Evolutionary conservation across 495 filamentous ascomycete genomes (phyloP).

Genomic region (Neurospora tetraspora): DNA sequence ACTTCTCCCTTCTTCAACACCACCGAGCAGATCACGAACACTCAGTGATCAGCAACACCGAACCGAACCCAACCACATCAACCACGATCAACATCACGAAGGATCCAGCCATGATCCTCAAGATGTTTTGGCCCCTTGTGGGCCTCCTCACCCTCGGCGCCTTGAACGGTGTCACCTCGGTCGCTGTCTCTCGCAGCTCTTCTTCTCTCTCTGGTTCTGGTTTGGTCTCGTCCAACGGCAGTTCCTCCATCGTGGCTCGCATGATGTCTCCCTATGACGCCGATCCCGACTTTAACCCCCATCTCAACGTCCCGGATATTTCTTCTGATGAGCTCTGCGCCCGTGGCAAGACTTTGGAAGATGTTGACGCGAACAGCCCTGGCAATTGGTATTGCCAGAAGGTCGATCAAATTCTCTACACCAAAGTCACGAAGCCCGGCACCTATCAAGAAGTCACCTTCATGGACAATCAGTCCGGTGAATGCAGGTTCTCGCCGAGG

Average conservation of each 20-base stretch:
- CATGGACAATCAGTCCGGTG: constrained; percentile 39
- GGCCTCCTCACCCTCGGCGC: background rate
- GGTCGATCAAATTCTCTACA: constrained; percentile 51
- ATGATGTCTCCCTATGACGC: background rate
- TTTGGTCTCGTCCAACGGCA: background rate
- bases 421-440: constrained; percentile 46
- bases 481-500: constrained; percentile 6
- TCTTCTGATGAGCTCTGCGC: background rate
- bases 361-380: too few relatives aligned
- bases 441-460: constrained; percentile 46
- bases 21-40: background rate
- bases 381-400: constrained; percentile 46
- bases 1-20: background rate
- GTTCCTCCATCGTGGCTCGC: background rate
- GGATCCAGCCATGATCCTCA: background rate
- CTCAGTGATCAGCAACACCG: background rate
- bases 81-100: background rate
- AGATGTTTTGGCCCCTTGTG: background rate
- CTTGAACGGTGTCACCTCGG: background rate
- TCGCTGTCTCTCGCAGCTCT: background rate
- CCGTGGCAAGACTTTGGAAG: too few relatives aligned
- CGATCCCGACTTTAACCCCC: background rate
- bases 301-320: background rate
- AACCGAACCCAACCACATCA: background rate
- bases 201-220: background rate